A percentile compares a stretch with the other conserved stretches of the same genome.
Conservation (phyloP, 176 grass and related monocot genomes). For the Poa annua region DNA sequence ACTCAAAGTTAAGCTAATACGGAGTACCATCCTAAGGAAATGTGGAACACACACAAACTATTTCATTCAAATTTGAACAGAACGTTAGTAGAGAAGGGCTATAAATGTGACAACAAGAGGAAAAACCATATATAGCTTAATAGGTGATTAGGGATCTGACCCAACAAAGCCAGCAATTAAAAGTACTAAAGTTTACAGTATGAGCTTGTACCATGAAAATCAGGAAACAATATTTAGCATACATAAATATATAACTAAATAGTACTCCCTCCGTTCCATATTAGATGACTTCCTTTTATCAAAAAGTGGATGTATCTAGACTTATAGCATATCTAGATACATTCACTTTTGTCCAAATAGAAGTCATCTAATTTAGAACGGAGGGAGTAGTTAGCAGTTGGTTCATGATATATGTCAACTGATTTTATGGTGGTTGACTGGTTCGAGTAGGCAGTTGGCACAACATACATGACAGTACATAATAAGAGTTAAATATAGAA, state of each 20-base stretch:
- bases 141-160: not conserved
- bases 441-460: slow-evolving; percentile 6
- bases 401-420: slow-evolving; percentile 19
- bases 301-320: no score
- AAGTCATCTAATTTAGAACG: no score
- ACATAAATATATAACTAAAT: no score
- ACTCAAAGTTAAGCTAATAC: slow-evolving; percentile 11
- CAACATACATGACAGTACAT: not conserved
- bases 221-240: not conserved
- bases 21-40: not conserved
- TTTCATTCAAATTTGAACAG: not conserved
- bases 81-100: not conserved
- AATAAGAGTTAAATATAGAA: not conserved
- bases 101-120: not conserved
- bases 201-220: not conserved
- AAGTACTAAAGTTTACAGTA: not conserved
- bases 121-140: not conserved
- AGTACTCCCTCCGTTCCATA: no score
- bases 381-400: slow-evolving; percentile 24
- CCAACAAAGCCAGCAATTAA: not conserved
- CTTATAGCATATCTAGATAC: no score
- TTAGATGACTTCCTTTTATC: no score
- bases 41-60: not conserved
- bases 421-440: slow-evolving; percentile 13
- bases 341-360: no score